Evolutionary conservation across 2,329 filamentous ascomycete genomes (phyloP), one percentile per base, ranked within the genome.

Genomic region (Berkeleyomyces rouxiae): DNA sequence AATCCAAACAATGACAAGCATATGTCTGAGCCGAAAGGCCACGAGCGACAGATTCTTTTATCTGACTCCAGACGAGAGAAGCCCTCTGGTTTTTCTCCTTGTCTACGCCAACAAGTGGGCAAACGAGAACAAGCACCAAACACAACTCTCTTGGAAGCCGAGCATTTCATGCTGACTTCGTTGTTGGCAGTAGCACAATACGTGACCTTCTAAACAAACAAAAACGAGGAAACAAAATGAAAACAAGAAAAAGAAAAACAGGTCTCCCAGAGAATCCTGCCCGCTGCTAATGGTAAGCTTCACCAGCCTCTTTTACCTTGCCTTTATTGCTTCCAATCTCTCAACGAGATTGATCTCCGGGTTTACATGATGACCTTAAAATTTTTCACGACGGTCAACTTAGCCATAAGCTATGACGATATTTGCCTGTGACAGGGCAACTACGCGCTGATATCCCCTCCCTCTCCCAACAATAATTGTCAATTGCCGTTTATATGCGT

Each of bases 1-100:
- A 80, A 81, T 78, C 74, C 76, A 62, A 86, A n/a, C 43, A 23
- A 84, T 83, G 89, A 95, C 90, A 95, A 95, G 89, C 89, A 95
- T 95, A 95, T 95, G 89, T 95, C 90, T 81, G 85, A 95, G 90
- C 83, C 79, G 77, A 67, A 73, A 72, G 77, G 74, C 74, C 66
- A 73, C 63, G 63, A 64, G 63, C 53, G 63, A 64, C 53, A 62
- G 63, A 64, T 64, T 64, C 58, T 60, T 59, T 62, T 49, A 55
- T 64, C 63, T 64, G 63, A 64, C 33, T 44, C 43, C 43, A 62
- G 39, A 53, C 46, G 43, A 63, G 44, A 42, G 6, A 36, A 57
- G 11, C 46, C 3, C n/a, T 49, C 10, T 49, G 43, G 43, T 16
- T 53, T 55, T 23, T 23, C 2, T 23, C 2, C 23, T 23, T 23